phyloP scores from a whole-genome alignment of 2,329 filamentous ascomycete species.

The Triangularia setosa region DNA sequence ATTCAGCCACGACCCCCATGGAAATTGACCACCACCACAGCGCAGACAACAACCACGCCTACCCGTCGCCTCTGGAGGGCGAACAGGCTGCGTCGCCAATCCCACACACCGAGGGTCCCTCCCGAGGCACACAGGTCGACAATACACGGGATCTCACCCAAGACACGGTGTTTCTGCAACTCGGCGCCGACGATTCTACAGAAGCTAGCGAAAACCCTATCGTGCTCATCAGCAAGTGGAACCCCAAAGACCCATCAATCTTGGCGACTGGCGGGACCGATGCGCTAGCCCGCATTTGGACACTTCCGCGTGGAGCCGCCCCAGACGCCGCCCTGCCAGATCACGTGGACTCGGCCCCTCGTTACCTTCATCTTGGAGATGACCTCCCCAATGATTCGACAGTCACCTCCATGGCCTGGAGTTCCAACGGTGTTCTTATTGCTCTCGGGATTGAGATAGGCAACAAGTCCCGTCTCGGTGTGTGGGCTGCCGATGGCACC shows the following conservation, averaged over 20 bases:
- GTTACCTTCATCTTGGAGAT: slow-evolving; percentile 47
- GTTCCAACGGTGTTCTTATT: slow-evolving; percentile 51
- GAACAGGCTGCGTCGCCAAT: slow-evolving; percentile 51
- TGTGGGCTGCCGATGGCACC: slow-evolving; percentile 53
- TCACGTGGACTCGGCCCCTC: slow-evolving; percentile 43
- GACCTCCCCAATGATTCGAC: slow-evolving; percentile 49
- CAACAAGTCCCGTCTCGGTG: slow-evolving; percentile 49
- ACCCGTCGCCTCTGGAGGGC: slow-evolving; percentile 60
- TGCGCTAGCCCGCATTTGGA: slow-evolving; percentile 67
- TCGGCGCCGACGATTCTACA: slow-evolving; percentile 41
- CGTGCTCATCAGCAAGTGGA: slow-evolving; percentile 66
- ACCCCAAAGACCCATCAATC: slow-evolving; percentile 59
- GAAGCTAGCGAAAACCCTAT: slow-evolving; percentile 51
- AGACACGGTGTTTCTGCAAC: slow-evolving; percentile 58
- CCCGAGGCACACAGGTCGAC: slow-evolving; percentile 61
- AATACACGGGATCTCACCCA: slow-evolving; percentile 58
- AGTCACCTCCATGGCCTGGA: slow-evolving; percentile 59
- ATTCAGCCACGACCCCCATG: slow-evolving; percentile 54
- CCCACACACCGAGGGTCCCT: slow-evolving; percentile 57
- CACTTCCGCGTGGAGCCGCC: slow-evolving; percentile 52
- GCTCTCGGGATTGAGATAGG: slow-evolving; percentile 56
- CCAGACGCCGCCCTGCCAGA: slow-evolving; percentile 43
- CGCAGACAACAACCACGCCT: slow-evolving; percentile 50
- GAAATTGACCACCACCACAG: slow-evolving; percentile 50
- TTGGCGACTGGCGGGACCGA: slow-evolving; percentile 66